Base-by-base conservation (phyloP, 1,284 basidiomycete species). In the Neolentinus lepideus region DNA sequence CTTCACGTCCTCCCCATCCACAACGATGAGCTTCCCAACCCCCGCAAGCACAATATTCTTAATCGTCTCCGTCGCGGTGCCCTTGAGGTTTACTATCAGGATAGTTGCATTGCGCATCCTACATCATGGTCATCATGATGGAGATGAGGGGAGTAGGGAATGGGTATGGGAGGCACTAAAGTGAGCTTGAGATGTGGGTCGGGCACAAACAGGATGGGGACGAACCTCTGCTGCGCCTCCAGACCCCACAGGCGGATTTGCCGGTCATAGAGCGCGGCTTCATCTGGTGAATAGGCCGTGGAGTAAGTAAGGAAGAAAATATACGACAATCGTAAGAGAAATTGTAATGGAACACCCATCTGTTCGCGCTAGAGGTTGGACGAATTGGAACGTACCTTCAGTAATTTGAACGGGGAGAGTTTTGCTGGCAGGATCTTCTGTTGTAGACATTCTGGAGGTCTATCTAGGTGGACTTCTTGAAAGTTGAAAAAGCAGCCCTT, bases 171-270 rank as follows among this genome's bases (percentile, higher is more conserved):
- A 6, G 33, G 16, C 38, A n/a, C 38, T 43, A 21, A 16, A 16
- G 38, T 43, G 47, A 50, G 47, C 22, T 29, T 26, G 47, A 29
- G 47, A 54, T 51, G 64, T 57, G 54, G 35, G 16, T 33, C 46
- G 45, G 52, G 16, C 55, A 55, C 45, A 56, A 55, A 53, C 50
- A 52, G 53, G 22, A 25, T 3, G 38, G 27, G 25, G 58, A 69
- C 76, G 63, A 60, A 93, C 94, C 87, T 81, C 71, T 96, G 94
- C 70, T 99, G 96, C 26, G 97, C 96, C 69, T 98, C 96, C 27
- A 98, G 81, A 47, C 97, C 96, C 96, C 96, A 99, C 58, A 98
- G 75, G 26, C 97, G 84, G 75, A 99, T 98, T 73, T 98, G 96
- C 38, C 96, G 87, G 72, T 98, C 96, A 69, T 99, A 98, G 27